A percentile compares a stretch with the other conserved stretches of the same genome.
Evolutionary conservation across 2,329 filamentous ascomycete genomes (phyloP).

Genomic region (Hansfordia pulvinata): DNA sequence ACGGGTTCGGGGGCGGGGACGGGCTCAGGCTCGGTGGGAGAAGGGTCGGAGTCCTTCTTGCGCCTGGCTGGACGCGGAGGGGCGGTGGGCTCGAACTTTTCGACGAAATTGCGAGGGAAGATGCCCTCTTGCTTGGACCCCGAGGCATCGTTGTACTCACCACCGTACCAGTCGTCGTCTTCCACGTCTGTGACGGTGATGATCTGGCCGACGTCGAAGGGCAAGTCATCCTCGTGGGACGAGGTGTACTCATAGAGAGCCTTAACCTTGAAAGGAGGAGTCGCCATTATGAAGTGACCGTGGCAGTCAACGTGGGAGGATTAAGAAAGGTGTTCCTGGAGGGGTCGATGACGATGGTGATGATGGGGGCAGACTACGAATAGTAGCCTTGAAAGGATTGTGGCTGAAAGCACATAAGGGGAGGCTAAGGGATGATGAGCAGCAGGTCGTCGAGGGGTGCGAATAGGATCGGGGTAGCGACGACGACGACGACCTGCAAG

Average conservation of each 20-base stretch:
- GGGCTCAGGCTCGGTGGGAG: too few relatives aligned
- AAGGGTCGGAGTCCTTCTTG: constrained; percentile 61
- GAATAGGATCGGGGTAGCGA: too few relatives aligned
- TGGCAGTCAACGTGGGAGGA: too few relatives aligned
- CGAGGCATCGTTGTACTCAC: constrained; percentile 67
- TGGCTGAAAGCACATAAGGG: too few relatives aligned
- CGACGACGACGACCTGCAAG: too few relatives aligned
- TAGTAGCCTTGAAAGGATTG: too few relatives aligned
- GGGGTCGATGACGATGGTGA: neutral
- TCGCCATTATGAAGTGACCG: constrained; percentile 60
- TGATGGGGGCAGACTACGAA: too few relatives aligned
- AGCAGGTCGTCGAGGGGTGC: too few relatives aligned
- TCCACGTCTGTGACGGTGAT: constrained; percentile 90
- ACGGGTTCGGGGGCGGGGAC: constrained; percentile 15
- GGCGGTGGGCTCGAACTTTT: constrained; percentile 83
- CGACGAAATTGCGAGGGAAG: constrained; percentile 94
- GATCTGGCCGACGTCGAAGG: constrained; percentile 72
- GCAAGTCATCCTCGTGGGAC: constrained; percentile 86
- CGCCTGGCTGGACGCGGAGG: constrained; percentile 76
- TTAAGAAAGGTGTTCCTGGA: too few relatives aligned
- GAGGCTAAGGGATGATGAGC: too few relatives aligned
- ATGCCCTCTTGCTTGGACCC: constrained; percentile 72
- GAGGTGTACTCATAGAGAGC: constrained; percentile 91
- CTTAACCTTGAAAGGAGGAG: constrained; percentile 78
- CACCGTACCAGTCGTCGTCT: constrained; percentile 86